Evolutionary conservation across 176 grass and related monocot genomes (phyloP).

Genomic region (Urochloa ruziziensis): DNA sequence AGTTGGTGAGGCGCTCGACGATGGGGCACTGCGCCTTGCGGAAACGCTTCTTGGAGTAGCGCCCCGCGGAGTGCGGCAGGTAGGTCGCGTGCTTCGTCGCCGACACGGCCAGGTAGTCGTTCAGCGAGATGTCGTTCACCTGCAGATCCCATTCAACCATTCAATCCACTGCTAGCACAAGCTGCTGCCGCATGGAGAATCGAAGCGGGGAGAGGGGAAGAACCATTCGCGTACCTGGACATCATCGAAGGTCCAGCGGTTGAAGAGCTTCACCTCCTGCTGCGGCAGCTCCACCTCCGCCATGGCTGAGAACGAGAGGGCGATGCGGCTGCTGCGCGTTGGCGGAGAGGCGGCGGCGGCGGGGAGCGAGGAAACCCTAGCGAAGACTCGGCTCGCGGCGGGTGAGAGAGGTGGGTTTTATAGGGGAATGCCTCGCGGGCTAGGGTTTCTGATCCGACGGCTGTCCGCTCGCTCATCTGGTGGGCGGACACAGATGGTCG

Average conservation of each 20-base stretch:
- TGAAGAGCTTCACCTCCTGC: constrained; percentile 72
- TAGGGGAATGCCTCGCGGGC: not conserved
- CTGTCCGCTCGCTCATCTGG: not conserved
- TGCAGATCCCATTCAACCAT: not conserved
- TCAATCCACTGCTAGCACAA: not conserved
- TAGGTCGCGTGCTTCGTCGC: constrained; percentile 69
- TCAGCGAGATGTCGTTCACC: constrained; percentile 78
- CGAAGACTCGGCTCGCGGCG: not conserved
- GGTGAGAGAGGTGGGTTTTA: not conserved
- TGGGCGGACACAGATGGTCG: not conserved
- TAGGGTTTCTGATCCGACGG: constrained; percentile 34
- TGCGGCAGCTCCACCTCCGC: constrained; percentile 37
- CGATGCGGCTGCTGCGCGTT: not conserved
- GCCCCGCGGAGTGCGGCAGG: constrained; percentile 79
- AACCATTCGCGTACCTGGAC: constrained; percentile 44
- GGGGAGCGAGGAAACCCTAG: constrained; percentile 6
- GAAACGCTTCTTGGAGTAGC: constrained; percentile 83
- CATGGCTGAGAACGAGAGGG: constrained; percentile 17
- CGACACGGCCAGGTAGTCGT: constrained; percentile 71
- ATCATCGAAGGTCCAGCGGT: constrained; percentile 78
- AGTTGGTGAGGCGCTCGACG: constrained; percentile 87
- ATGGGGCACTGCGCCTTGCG: constrained; percentile 93
- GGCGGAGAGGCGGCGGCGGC: not conserved
- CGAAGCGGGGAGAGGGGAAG: not conserved
- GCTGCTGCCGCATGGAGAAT: not conserved